These are phyloP conservation scores for Hibiscus trionum DNA, from an alignment of 345 rosid species.

Conservation along the genomic window DNA sequence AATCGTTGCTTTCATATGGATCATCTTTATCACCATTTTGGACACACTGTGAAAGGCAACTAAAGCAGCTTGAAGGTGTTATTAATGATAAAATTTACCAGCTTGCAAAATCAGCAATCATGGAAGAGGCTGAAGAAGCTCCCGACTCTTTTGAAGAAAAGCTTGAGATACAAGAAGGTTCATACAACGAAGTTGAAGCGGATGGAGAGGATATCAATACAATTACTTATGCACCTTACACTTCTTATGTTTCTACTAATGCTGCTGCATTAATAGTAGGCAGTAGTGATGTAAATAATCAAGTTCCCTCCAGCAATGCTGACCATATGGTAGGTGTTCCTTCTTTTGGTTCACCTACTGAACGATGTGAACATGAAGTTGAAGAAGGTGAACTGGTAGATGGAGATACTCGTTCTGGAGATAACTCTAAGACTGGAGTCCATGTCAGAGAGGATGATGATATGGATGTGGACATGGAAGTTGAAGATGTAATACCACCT, in stretches of 20 bases:
- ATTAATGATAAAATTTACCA: conserved; percentile 57
- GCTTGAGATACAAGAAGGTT: conserved; percentile 10
- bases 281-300: conserved; percentile 10
- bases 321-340: conserved; percentile 7
- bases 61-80: conserved; percentile 56
- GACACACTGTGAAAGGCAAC: conserved; percentile 70
- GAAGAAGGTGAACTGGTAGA: conserved; percentile 24
- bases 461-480: conserved; percentile 98
- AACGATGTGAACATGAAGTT: conserved; percentile 24
- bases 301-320: conserved; percentile 15
- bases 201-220: conserved; percentile 22
- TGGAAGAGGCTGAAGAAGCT: conserved; percentile 24
- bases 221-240: conserved; percentile 21
- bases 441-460: conserved; percentile 60
- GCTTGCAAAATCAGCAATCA: conserved; percentile 41
- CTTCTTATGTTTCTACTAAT: conserved; percentile 21
- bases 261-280: neutral
- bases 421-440: conserved; percentile 20
- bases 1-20: conserved; percentile 46
- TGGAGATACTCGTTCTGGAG: conserved; percentile 22
- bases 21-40: conserved; percentile 66
- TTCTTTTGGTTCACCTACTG: conserved; percentile 27
- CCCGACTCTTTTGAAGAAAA: conserved; percentile 25
- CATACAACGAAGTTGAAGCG: conserved; percentile 20
- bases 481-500: conserved; percentile 52